Evolutionary conservation across 2,329 filamentous ascomycete species (phyloP).

Genomic region (Clarireedia hainanense): DNA sequence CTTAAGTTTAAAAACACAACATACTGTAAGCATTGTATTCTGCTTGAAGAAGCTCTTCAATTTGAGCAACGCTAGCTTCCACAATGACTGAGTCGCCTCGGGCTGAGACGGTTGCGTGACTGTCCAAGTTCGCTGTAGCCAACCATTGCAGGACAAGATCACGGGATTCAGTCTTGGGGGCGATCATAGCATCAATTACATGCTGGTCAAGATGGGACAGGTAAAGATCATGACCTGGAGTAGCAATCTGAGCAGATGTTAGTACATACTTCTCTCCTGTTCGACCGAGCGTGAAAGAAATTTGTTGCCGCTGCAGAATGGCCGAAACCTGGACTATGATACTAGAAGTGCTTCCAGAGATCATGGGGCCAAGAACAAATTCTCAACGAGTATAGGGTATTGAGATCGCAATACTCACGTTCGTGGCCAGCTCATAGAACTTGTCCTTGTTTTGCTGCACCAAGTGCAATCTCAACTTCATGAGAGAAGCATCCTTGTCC

Average conservation of each 20-base stretch:
- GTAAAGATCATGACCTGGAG: slow-evolving; percentile 44
- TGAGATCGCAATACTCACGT: slow-evolving; percentile 14
- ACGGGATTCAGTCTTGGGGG: slow-evolving; percentile 43
- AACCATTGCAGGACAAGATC: slow-evolving; percentile 52
- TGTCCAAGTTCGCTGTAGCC: slow-evolving; percentile 39
- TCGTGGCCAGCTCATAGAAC: slow-evolving; percentile 26
- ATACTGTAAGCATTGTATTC: slow-evolving; percentile 45
- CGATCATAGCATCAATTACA: slow-evolving; percentile 45
- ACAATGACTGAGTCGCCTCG: slow-evolving; percentile 45
- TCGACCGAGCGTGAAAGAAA: not conserved
- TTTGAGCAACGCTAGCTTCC: slow-evolving; percentile 39
- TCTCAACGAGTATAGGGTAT: too few species aligned
- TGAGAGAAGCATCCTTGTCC: slow-evolving; percentile 19
- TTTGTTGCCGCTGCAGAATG: not conserved
- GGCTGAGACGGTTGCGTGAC: slow-evolving; percentile 38
- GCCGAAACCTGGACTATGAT: too few species aligned
- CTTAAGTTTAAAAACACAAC: not conserved
- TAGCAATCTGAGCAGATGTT: slow-evolving; percentile 22
- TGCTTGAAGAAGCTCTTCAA: slow-evolving; percentile 46
- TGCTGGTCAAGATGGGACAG: slow-evolving; percentile 44
- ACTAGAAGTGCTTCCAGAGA: too few species aligned
- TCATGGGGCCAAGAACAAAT: too few species aligned
- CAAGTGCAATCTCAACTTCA: slow-evolving; percentile 25
- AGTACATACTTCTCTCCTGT: not conserved
- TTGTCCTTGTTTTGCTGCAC: slow-evolving; percentile 25